Evolutionary conservation across 2,329 filamentous ascomycete genomes (phyloP), one percentile per base, ranked within the genome.

Genomic region (Hypoxylon sp.): DNA sequence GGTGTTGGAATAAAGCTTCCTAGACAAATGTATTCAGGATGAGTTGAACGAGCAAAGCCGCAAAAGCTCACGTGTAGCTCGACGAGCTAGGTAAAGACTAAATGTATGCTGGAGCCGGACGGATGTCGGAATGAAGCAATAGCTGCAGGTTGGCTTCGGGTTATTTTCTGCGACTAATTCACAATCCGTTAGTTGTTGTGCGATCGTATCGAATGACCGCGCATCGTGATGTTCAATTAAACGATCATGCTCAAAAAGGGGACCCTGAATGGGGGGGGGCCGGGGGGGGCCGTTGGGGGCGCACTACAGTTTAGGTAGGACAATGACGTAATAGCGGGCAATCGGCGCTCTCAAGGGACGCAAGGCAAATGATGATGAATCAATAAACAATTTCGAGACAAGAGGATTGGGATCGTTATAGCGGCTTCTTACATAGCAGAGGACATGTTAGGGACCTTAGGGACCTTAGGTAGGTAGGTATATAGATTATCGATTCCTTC

Each of bases 261-360:
- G n/a, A n/a, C n/a, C n/a, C n/a, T n/a, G n/a, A n/a, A n/a, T n/a
- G n/a, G n/a, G n/a, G n/a, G n/a, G n/a, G n/a, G n/a, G n/a, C 4
- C 2, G 5, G 6, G 15, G 31, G 10, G 31, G 29, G 15, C n/a
- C n/a, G n/a, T 33, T 33, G 20, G 20, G 37, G 5, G 17, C 21
- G 21, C 38, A 15, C 27, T 23, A 4, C 17, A 40, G 7, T 7
- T 35, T 4, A 20, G 20, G 48, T 56, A 56, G 46, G 24, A 59
- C 55, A 60, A 60, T 62, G 60, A 62, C 60, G 60, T 62, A 62
- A 54, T 52, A 21, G 2, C n/a, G n/a, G n/a, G n/a, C 18, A 11
- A 49, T 47, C 29, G n/a, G 31, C 33, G 37, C 47, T 15, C 15
- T 42, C 49, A 2, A 38, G 9, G 48, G 51, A 26, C 50, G 42